Evolutionary conservation across 106 monocot species (phyloP).

Genomic region (Hemerocallis citrina): DNA sequence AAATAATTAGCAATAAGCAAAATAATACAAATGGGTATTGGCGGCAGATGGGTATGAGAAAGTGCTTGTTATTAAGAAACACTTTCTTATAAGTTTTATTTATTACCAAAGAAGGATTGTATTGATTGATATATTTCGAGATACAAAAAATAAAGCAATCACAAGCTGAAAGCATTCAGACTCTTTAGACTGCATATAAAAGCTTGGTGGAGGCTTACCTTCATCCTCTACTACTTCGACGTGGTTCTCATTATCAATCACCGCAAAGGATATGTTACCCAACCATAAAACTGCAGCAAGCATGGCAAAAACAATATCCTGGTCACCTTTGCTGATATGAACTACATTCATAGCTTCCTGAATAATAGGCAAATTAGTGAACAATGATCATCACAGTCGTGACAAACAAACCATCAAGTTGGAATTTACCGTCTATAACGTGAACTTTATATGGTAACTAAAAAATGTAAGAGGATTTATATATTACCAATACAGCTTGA

Average conservation of each 20-base stretch:
- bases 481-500: constrained; percentile 50
- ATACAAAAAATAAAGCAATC: not conserved
- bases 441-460: not conserved
- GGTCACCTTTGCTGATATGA: constrained; percentile 77
- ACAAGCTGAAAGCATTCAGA: constrained; percentile 1
- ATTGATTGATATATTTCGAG: not conserved
- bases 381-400: too few species aligned
- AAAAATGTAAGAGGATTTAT: not conserved
- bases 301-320: constrained; percentile 79
- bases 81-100: too few species aligned
- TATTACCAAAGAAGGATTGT: too few species aligned
- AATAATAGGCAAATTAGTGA: constrained; percentile 6
- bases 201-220: constrained; percentile 33
- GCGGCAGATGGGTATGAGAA: too few species aligned
- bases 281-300: constrained; percentile 91
- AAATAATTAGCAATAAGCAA: too few species aligned
- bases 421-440: not conserved
- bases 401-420: too few species aligned
- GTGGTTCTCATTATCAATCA: constrained; percentile 92
- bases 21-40: too few species aligned
- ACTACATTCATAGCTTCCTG: constrained; percentile 93
- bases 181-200: not conserved
- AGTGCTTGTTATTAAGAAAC: too few species aligned
- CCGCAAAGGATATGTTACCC: constrained; percentile 75
- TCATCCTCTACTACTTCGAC: constrained; percentile 83